These are phyloP conservation scores for Microbotryomycetes sp. DNA, from an alignment of 1,284 basidiomycete genomes.

Conservation along the genomic window DNA sequence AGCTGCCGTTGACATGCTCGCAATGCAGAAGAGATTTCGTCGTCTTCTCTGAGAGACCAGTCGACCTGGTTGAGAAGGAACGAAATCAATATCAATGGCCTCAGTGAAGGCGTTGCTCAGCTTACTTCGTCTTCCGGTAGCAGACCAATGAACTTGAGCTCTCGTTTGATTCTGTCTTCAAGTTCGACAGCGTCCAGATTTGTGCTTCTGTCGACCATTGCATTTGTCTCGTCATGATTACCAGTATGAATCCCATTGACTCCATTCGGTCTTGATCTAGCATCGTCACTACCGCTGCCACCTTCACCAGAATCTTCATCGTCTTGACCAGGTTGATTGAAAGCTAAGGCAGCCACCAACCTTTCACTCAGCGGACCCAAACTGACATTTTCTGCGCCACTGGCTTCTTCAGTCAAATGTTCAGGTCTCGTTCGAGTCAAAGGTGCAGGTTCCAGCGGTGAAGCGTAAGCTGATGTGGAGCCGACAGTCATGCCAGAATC, in stretches of 20 bases:
- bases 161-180: conserved; percentile 51
- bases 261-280: not conserved
- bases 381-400: conserved; percentile 59
- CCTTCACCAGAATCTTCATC: not conserved
- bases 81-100: no score
- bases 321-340: conserved; percentile 54
- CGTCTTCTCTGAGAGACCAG: conserved; percentile 65
- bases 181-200: conserved; percentile 47
- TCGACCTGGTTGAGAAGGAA: no score
- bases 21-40: conserved; percentile 83
- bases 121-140: conserved; percentile 49
- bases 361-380: conserved; percentile 68
- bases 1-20: conserved; percentile 81
- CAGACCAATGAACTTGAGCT: conserved; percentile 50
- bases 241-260: no score
- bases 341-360: conserved; percentile 34
- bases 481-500: conserved; percentile 53
- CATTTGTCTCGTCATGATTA: not conserved
- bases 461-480: conserved; percentile 37
- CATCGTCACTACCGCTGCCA: no score
- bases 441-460: conserved; percentile 42
- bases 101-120: conserved; percentile 6
- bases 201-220: not conserved
- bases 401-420: conserved; percentile 58
- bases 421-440: conserved; percentile 52